Evolutionary conservation across 805 yeast species (phyloP).

Genomic region (Lipomyces sp.): DNA sequence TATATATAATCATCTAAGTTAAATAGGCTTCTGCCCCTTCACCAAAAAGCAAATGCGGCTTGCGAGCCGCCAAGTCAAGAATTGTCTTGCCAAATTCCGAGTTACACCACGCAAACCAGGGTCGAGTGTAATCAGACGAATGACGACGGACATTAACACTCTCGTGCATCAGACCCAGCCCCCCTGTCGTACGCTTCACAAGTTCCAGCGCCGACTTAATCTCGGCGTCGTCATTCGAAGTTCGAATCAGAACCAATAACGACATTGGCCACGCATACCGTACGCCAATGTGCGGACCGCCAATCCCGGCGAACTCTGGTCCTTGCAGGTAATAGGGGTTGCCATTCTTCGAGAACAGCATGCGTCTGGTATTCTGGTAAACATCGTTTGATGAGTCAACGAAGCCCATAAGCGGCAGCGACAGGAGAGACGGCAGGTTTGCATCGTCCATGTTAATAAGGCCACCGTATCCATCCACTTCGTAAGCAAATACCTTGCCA

Average conservation of each 20-base stretch:
- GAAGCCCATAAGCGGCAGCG: slow-evolving; percentile 81
- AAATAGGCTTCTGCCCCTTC: slow-evolving; percentile 31
- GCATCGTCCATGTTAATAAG: slow-evolving; percentile 80
- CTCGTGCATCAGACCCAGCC: slow-evolving; percentile 84
- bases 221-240: slow-evolving; percentile 73
- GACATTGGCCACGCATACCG: slow-evolving; percentile 91
- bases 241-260: slow-evolving; percentile 72
- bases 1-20: background rate
- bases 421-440: slow-evolving; percentile 73
- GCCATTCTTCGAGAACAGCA: slow-evolving; percentile 70
- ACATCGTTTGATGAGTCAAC: slow-evolving; percentile 56
- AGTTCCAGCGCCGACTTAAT: slow-evolving; percentile 56
- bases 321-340: slow-evolving; percentile 82
- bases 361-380: slow-evolving; percentile 77
- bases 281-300: slow-evolving; percentile 89
- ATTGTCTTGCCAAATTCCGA: slow-evolving; percentile 89
- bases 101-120: slow-evolving; percentile 96
- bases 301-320: slow-evolving; percentile 69
- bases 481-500: slow-evolving; percentile 85
- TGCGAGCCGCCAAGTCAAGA: slow-evolving; percentile 70
- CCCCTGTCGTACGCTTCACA: slow-evolving; percentile 67
- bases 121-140: slow-evolving; percentile 62
- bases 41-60: slow-evolving; percentile 72
- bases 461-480: slow-evolving; percentile 86
- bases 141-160: slow-evolving; percentile 67